Evolutionary conservation across 176 grass and related monocot genomes (phyloP).

Genomic region (Alopecurus myosuroides): DNA sequence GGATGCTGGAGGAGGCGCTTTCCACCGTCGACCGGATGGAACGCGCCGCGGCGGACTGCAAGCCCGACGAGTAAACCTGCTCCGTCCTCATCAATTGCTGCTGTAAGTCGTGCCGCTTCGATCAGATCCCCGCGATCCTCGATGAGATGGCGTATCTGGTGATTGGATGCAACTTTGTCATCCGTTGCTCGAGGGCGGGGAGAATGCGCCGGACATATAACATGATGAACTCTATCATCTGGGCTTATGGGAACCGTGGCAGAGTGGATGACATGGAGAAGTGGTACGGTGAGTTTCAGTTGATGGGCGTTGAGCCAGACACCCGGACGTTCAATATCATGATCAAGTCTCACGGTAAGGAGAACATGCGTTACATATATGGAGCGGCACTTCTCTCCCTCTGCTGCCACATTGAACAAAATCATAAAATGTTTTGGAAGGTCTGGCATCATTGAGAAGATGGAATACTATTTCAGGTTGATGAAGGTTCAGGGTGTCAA

Average conservation of each 20-base stretch:
- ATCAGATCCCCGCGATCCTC: slow-evolving; percentile 47
- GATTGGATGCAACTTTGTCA: slow-evolving; percentile 62
- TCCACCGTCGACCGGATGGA: slow-evolving; percentile 72
- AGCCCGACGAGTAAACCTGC: slow-evolving; percentile 60
- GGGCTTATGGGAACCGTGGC: slow-evolving; percentile 67
- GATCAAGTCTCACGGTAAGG: slow-evolving; percentile 78
- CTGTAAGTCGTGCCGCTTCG: slow-evolving; percentile 46
- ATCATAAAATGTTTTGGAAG: slow-evolving; percentile 74
- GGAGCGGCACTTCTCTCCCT: slow-evolving; percentile 62
- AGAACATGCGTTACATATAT: slow-evolving; percentile 50
- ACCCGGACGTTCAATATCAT: slow-evolving; percentile 73
- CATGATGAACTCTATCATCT: slow-evolving; percentile 89
- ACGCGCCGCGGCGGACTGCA: slow-evolving; percentile 42
- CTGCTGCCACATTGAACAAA: slow-evolving; percentile 62
- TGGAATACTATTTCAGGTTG: slow-evolving; percentile 82
- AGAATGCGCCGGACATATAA: slow-evolving; percentile 64
- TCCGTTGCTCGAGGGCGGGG: slow-evolving; percentile 67
- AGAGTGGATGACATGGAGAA: slow-evolving; percentile 73
- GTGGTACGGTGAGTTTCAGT: slow-evolving; percentile 71
- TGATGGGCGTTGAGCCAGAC: slow-evolving; percentile 79
- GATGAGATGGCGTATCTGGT: slow-evolving; percentile 76
- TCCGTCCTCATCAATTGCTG: slow-evolving; percentile 69
- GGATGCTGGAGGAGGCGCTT: slow-evolving; percentile 61
- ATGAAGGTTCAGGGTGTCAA: slow-evolving; percentile 89
- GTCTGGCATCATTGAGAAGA: slow-evolving; percentile 67